Conservation (phyloP, 345 rosid genomes). For the Sonneratia alba region DNA sequence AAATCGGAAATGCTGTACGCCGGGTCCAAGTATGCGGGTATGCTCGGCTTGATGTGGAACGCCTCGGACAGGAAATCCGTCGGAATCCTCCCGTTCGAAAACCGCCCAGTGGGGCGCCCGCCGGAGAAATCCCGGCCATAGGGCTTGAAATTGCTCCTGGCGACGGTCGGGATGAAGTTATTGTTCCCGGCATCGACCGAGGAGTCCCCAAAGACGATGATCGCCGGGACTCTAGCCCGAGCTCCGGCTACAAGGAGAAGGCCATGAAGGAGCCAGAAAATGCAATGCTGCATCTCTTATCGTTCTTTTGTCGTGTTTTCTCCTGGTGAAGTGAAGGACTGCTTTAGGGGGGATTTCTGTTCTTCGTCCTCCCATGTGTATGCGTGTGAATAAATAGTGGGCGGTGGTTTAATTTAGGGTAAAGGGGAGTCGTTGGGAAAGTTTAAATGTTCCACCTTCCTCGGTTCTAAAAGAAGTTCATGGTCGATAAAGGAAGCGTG, state of each 20-base stretch:
- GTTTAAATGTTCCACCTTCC: not conserved
- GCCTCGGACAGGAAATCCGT: slow-evolving; percentile 48
- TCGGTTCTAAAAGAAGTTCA: too few relatives aligned
- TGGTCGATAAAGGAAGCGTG: too few relatives aligned
- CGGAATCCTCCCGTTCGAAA: slow-evolving; percentile 52
- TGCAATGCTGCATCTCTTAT: slow-evolving; percentile 5
- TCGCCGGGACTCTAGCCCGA: slow-evolving; percentile 37
- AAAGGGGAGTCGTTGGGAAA: not conserved
- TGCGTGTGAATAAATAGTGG: not conserved
- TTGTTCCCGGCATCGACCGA: slow-evolving; percentile 58
- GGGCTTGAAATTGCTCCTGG: slow-evolving; percentile 48
- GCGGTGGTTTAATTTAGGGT: not conserved
- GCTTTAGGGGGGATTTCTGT: not conserved
- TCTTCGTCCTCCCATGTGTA: not conserved
- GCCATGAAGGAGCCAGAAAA: slow-evolving; percentile 4
- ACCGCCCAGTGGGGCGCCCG: slow-evolving; percentile 43
- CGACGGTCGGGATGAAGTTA: slow-evolving; percentile 40
- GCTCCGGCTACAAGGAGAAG: slow-evolving; percentile 3
- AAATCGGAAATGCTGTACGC: slow-evolving; percentile 37
- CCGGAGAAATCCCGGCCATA: slow-evolving; percentile 52
- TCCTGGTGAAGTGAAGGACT: not conserved
- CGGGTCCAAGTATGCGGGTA: slow-evolving; percentile 61
- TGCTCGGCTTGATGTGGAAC: slow-evolving; percentile 35
- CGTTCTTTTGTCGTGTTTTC: not conserved
- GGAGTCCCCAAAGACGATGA: slow-evolving; percentile 62